Evolutionary conservation across 78 protist species (phyloP).

Genomic region (Dictyostelium firmibasis): DNA sequence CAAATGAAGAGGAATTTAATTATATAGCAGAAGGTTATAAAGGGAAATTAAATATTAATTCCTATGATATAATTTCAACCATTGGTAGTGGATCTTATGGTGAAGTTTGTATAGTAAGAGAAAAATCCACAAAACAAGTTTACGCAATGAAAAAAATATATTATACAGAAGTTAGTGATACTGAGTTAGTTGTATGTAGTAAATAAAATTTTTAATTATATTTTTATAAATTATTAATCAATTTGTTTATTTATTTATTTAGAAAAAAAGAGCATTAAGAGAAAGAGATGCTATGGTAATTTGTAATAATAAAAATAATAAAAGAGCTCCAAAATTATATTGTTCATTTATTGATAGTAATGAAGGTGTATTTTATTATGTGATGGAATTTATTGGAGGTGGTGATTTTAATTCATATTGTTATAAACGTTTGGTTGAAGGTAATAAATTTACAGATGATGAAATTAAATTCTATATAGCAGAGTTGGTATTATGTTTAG

Average conservation of each 20-base stretch:
- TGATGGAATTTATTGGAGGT: constrained; percentile 61
- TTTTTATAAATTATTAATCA: neutral
- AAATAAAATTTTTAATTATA: neutral
- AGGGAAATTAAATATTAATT: constrained; percentile 4
- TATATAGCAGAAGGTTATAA: neutral
- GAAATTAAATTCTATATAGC: constrained; percentile 71
- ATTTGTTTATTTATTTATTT: neutral
- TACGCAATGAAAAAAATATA: constrained; percentile 62
- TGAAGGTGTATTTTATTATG: constrained; percentile 33
- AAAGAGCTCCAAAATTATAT: constrained; percentile 47
- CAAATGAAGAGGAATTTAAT: constrained; percentile 56
- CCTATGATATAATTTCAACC: constrained; percentile 37
- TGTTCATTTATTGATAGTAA: constrained; percentile 53
- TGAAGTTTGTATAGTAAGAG: constrained; percentile 49
- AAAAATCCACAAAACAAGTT: constrained; percentile 20
- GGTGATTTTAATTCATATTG: constrained; percentile 61
- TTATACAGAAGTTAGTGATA: constrained; percentile 23
- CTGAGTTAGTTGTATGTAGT: constrained; percentile 61
- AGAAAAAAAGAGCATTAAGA: constrained; percentile 74
- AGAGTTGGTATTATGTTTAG: constrained; percentile 43
- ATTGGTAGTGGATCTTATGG: constrained; percentile 77
- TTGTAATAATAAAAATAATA: constrained; percentile 19
- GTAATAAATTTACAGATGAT: constrained; percentile 21
- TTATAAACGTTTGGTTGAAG: constrained; percentile 17
- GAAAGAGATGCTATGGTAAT: constrained; percentile 74